Evolutionary conservation across 2,329 filamentous ascomycete species (phyloP), one percentile per base, ranked within the genome.

Genomic region (Penicillium rolfsii): DNA sequence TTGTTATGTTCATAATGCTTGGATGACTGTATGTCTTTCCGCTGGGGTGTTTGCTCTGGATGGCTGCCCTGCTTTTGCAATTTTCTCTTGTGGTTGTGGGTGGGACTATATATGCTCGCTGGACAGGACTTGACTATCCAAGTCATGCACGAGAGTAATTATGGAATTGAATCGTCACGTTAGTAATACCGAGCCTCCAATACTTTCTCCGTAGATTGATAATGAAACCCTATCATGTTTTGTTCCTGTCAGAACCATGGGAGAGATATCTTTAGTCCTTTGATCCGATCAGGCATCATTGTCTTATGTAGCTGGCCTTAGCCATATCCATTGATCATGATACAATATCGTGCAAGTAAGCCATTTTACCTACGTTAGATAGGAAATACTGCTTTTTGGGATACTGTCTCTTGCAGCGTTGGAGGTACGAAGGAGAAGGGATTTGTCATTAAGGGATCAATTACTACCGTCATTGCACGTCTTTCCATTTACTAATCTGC

Each of bases 1-100:
- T 50, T n/a, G 43, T 58, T 55, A 45, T 68, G 64, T 63, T 57
- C 58, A 67, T 67, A 66, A 59, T 61, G 55, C 55, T 60, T 61
- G 52, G 45, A 55, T 38, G 58, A 58, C 48, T 24, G 57, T 52
- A 52, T 56, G 56, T 49, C 36, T 60, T 55, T 46, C 38, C 45
- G 24, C 33, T 57, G 54, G 53, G 53, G 59, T 60, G 57, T 58
- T 49, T 58, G 55, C 60, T 54, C 55, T 55, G 38, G 58, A 40
- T 7, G 16, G 36, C 36, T 40, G 16, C 36, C 36, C 5, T 40
- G 36, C 36, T 40, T 40, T 40, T n/a, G 36, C 36, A 40, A 40
- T 40, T 40, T 40, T 40, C 9, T 40, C 16, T n/a, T 40, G 36
- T 40, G 36, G 36, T 40, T 19, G 36, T 40, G 16, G 16, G 14